phyloP scores from a whole-genome alignment of 2,329 filamentous ascomycete species.

The Thermomyces lanuginosus region DNA sequence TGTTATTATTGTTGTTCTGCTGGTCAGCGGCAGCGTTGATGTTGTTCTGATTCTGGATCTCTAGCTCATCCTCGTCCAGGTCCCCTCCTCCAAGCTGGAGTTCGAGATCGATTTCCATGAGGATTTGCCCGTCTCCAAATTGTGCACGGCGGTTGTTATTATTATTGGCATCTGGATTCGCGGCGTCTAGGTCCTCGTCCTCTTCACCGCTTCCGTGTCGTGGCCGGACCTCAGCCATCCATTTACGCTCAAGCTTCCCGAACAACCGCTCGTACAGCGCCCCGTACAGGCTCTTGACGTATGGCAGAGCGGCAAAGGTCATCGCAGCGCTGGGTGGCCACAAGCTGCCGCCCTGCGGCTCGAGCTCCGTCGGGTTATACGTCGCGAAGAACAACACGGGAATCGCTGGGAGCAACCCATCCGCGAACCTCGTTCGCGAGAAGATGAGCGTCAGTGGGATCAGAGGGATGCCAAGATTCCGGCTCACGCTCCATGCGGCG shows the following conservation, averaged over 20 bases:
- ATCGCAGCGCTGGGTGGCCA: slow-evolving; percentile 53
- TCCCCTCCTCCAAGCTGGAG: slow-evolving; percentile 31
- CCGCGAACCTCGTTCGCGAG: slow-evolving; percentile 48
- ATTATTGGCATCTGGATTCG: slow-evolving; percentile 19
- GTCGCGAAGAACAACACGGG: slow-evolving; percentile 41
- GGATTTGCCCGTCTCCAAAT: slow-evolving; percentile 26
- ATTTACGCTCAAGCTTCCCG: slow-evolving; percentile 40
- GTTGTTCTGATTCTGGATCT: slow-evolving; percentile 7
- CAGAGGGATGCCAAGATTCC: slow-evolving; percentile 46
- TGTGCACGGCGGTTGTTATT: too few species aligned
- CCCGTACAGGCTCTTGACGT: slow-evolving; percentile 48
- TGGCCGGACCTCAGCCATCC: slow-evolving; percentile 48
- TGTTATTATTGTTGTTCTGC: slow-evolving; percentile 2
- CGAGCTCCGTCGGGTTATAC: slow-evolving; percentile 24
- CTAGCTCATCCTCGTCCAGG: slow-evolving; percentile 21
- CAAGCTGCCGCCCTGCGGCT: slow-evolving; percentile 37
- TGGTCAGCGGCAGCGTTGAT: slow-evolving; percentile 1
- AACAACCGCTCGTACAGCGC: slow-evolving; percentile 45
- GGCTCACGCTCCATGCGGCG: slow-evolving; percentile 30
- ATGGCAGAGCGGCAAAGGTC: slow-evolving; percentile 49
- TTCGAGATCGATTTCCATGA: slow-evolving; percentile 35
- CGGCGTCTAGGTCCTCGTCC: slow-evolving; percentile 16
- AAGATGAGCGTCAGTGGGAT: slow-evolving; percentile 53
- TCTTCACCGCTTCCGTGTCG: slow-evolving; percentile 27
- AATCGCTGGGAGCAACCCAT: slow-evolving; percentile 46